Conservation (phyloP, 305 asterid species). For the Solanum hybrid region DNA sequence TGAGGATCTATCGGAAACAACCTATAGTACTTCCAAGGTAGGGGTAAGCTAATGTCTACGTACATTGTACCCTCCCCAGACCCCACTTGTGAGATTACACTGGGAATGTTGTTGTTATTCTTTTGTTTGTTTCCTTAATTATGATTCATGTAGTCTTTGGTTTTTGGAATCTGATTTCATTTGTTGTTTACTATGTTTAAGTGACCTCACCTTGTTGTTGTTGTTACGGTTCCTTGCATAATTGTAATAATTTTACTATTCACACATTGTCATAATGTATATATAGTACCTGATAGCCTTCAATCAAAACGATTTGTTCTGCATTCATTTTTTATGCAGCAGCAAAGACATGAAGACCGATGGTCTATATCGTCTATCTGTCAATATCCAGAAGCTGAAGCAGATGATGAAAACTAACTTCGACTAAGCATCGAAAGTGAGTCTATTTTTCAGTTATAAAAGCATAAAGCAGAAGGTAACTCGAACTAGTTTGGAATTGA, state of each 20-base stretch:
- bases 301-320: background rate
- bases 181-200: background rate
- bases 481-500: background rate
- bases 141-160: background rate
- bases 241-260: background rate
- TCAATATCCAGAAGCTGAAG: background rate
- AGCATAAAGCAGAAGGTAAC: background rate
- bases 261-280: background rate
- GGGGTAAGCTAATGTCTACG: background rate
- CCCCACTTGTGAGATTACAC: background rate
- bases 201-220: background rate
- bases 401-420: background rate
- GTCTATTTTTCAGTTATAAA: background rate
- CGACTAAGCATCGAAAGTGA: background rate
- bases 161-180: background rate
- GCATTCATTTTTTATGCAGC: background rate
- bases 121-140: background rate
- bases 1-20: background rate
- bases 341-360: background rate
- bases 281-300: background rate
- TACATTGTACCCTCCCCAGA: rapidly evolving
- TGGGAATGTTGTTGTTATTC: background rate
- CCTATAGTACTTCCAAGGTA: background rate
- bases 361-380: background rate
- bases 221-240: background rate